Conservation (phyloP, 345 rosid genomes). For the Angophora floribunda region DNA sequence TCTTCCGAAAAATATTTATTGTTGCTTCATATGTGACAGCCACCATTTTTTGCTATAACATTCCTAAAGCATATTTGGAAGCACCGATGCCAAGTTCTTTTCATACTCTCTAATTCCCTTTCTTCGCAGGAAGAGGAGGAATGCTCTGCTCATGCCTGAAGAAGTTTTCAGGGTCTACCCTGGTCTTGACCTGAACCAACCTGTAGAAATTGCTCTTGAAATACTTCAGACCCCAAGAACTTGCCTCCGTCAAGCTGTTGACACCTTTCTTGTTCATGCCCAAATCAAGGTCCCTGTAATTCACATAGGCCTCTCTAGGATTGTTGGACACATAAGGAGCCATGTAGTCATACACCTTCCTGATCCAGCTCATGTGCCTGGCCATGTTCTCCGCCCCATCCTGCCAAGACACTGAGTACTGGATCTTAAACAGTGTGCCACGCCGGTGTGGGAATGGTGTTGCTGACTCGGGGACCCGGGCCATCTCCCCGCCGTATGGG, state of each 20-base stretch:
- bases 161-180: conserved; percentile 18
- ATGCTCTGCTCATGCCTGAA: conserved; percentile 21
- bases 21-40: neutral
- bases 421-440: conserved; percentile 41
- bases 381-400: conserved; percentile 3
- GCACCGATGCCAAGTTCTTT: neutral
- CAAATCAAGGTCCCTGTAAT: conserved; percentile 2
- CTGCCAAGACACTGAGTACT: conserved; percentile 27
- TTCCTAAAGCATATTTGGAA: neutral
- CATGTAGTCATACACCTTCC: conserved; percentile 13
- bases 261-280: neutral
- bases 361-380: conserved; percentile 19
- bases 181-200: conserved; percentile 14
- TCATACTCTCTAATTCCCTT: neutral
- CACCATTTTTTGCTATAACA: neutral
- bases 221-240: conserved; percentile 11
- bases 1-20: neutral
- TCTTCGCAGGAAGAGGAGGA: conserved; percentile 5
- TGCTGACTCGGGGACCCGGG: conserved; percentile 25
- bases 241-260: neutral
- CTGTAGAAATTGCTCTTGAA: conserved; percentile 8
- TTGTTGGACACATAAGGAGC: conserved; percentile 8
- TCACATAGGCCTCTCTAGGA: conserved; percentile 24
- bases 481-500: conserved; percentile 62
- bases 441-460: conserved; percentile 58